Evolutionary conservation across 345 rosid species (phyloP), one percentile per base, ranked within the genome.

Genomic region (Eucalyptus marginata): DNA sequence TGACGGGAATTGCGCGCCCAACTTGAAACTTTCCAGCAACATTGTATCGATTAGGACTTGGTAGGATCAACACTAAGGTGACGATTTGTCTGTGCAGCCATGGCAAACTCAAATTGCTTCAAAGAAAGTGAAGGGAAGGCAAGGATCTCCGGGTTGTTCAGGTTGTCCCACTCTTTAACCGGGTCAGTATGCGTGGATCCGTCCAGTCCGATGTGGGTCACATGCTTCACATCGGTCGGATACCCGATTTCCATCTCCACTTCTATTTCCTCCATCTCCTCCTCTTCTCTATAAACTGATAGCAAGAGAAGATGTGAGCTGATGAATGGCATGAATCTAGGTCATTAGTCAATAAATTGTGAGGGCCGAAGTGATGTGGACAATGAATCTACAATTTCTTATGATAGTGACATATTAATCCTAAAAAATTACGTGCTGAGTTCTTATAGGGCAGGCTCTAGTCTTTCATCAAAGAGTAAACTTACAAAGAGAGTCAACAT

Each of bases 181-280:
- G 90, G 90, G 68, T 91, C 86, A 22, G 59, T 86, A n/a, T 49
- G 88, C 29, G 89, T 66, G 64, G 90, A 68, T 24, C 92, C 94
- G 40, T 93, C 93, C 88, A 89, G 79, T 85, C 94, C 94, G 27
- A 92, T 93, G 52, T 93, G 94, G 13, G 93, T 92, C 91, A 93
- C 93, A 83, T 93, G 93, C 89, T 92, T 93, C 91, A 93, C 94
- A 59, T 93, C 93, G 14, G 94, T 93, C 17, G 94, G 94, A 18
- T 86, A 20, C 68, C 94, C 94, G 3, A 93, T 93, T 56, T 92
- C 92, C 90, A 93, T 86, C 90, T 89, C 92, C 36, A 3, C 68
- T 50, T 88, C 90, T 64, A 87, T 90, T 46, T 86, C 50, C 87
- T 93, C 93, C 87, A 80, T 86, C 62, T 91, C 94, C 51, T 92